phyloP scores from a whole-genome alignment of 495 filamentous ascomycete genomes.

The Parathielavia appendiculata region DNA sequence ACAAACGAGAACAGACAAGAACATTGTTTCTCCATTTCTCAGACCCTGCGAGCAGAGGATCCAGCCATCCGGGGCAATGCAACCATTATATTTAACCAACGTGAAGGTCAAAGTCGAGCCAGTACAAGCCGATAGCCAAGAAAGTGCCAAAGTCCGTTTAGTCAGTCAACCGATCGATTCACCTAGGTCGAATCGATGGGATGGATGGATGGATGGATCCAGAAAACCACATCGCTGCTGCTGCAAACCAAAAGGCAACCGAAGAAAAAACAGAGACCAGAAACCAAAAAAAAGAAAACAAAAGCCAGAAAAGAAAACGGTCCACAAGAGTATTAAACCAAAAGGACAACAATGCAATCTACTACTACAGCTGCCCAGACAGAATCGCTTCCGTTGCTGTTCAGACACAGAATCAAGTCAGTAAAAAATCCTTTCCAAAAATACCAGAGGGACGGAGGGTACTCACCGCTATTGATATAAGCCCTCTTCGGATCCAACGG shows the following conservation, averaged over 20 bases:
- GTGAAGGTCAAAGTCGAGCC: too few relatives aligned
- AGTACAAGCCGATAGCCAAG: too few relatives aligned
- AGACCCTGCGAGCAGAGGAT: too few relatives aligned
- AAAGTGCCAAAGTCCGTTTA: too few relatives aligned
- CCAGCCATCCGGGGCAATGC: too few relatives aligned
- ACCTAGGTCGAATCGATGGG: not conserved
- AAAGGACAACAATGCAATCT: not conserved
- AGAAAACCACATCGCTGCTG: not conserved
- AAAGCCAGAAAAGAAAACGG: not conserved
- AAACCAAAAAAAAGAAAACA: not conserved
- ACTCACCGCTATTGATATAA: constrained; percentile 91
- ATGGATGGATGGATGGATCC: not conserved
- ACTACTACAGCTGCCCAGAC: constrained; percentile 40
- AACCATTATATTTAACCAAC: too few relatives aligned
- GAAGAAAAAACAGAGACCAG: not conserved
- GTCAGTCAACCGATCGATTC: not conserved
- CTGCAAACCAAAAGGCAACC: not conserved
- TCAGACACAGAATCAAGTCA: not conserved
- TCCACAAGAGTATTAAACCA: not conserved
- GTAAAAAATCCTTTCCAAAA: not conserved
- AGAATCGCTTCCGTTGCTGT: constrained; percentile 48
- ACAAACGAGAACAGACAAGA: too few relatives aligned
- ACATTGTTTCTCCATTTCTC: too few relatives aligned
- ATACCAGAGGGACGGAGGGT: not conserved
- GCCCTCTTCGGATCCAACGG: constrained; percentile 72